Conservation (phyloP, 164 flowering plant genomes). For the Aristolochia contorta region DNA sequence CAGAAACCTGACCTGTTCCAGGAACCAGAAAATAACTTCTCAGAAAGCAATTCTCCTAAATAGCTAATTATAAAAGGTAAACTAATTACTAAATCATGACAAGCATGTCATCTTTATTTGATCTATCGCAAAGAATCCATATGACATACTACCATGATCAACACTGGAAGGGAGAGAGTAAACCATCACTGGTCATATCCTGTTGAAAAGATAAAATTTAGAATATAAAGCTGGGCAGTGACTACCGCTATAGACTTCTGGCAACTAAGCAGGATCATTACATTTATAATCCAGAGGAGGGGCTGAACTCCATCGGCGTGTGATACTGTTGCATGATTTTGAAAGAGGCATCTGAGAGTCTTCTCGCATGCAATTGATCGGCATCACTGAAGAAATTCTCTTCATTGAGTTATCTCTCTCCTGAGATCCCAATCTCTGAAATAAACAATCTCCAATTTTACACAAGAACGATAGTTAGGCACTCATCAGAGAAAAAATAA, state of each 20-base stretch:
- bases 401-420: conserved; percentile 62
- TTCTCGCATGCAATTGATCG: conserved; percentile 38
- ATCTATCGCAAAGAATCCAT: too few species aligned
- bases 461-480: too few species aligned
- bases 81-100: too few species aligned
- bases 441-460: background rate
- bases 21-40: conserved; percentile 7
- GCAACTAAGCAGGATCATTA: conserved; percentile 14
- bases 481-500: too few species aligned
- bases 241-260: background rate
- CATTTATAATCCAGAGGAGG: conserved; percentile 46
- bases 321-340: conserved; percentile 48
- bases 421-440: conserved; percentile 73
- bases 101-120: too few species aligned
- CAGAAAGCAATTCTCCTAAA: too few species aligned
- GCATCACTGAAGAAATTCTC: conserved; percentile 47
- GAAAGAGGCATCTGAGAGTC: conserved; percentile 54
- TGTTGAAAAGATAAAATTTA: too few species aligned
- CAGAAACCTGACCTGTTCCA: conserved; percentile 59
- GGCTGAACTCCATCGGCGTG: conserved; percentile 59
- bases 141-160: too few species aligned
- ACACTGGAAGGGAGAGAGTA: too few species aligned
- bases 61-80: too few species aligned
- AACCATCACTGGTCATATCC: too few species aligned
- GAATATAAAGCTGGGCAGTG: too few species aligned